Evolutionary conservation across 352 stramenopile genomes (phyloP).

Genomic region (Nothophytophthora sp.): DNA sequence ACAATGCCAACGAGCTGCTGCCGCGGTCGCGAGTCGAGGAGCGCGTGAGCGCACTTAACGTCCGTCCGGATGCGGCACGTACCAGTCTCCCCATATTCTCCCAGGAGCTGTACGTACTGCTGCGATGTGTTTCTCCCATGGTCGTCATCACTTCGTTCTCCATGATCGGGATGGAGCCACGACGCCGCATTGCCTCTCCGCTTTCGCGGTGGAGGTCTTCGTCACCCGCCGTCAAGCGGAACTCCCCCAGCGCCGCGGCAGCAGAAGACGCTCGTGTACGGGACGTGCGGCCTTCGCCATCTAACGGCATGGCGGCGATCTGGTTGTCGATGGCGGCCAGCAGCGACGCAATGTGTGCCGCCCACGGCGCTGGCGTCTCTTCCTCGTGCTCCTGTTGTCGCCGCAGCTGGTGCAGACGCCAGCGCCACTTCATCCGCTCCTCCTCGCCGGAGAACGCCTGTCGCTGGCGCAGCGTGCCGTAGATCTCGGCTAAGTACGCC

Average conservation of each 20-base stretch:
- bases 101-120: constrained; percentile 21
- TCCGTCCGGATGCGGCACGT: constrained; percentile 27
- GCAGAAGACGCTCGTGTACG: constrained; percentile 11
- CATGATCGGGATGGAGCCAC: constrained; percentile 39
- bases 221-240: constrained; percentile 23
- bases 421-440: constrained; percentile 41
- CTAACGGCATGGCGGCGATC: constrained; percentile 28
- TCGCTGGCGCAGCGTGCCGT: constrained; percentile 19
- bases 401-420: constrained; percentile 35
- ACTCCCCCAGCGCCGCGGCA: constrained; percentile 15
- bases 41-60: constrained; percentile 24
- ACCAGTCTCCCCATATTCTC: constrained; percentile 31
- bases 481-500: constrained; percentile 22
- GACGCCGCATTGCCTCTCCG: background rate
- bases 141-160: constrained; percentile 25
- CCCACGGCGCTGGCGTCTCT: constrained; percentile 21
- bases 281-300: constrained; percentile 13
- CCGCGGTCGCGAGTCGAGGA: constrained; percentile 22
- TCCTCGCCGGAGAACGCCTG: constrained; percentile 29
- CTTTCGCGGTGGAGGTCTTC: constrained; percentile 4
- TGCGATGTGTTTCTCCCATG: constrained; percentile 17
- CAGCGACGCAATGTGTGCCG: constrained; percentile 17
- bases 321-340: constrained; percentile 32
- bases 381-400: constrained; percentile 32
- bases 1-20: constrained; percentile 20